Evolutionary conservation across 75 land plant species (phyloP).

Genomic region (Adiantum capillusveneris): DNA sequence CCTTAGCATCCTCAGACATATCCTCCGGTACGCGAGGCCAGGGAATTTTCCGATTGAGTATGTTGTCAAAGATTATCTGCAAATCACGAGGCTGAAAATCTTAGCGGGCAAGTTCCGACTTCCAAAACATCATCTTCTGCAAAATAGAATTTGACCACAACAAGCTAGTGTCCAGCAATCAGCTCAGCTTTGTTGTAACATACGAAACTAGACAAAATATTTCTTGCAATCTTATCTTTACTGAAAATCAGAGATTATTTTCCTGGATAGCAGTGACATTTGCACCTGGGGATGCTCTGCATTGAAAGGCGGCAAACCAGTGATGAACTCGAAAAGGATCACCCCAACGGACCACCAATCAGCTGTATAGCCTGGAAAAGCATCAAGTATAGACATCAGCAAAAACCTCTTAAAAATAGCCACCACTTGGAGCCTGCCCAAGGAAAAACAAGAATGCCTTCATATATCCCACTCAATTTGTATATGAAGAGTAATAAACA

Average conservation of each 20-base stretch:
- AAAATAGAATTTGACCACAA: too few species aligned
- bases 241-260: too few species aligned
- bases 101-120: too few species aligned
- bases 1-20: constrained; percentile 81
- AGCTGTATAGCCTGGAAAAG: constrained; percentile 73
- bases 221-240: too few species aligned
- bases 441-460: too few species aligned
- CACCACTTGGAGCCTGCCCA: too few species aligned
- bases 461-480: too few species aligned
- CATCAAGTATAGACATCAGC: neutral
- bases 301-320: constrained; percentile 98
- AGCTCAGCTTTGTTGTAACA: too few species aligned
- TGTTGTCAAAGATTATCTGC: constrained; percentile 95
- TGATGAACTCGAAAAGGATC: constrained; percentile 88
- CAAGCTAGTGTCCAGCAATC: too few species aligned
- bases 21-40: constrained; percentile 94
- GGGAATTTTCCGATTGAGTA: constrained; percentile 90
- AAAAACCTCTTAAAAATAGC: neutral
- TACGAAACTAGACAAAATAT: too few species aligned
- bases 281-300: constrained; percentile 98
- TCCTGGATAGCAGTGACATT: too few species aligned
- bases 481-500: neutral
- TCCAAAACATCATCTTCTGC: too few species aligned
- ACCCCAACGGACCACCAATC: constrained; percentile 99
- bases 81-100: neutral